Percentiles rank a stretch among this genome's conserved stretches.
These are phyloP conservation scores for Apiospora arundinis DNA, from an alignment of 2,329 filamentous ascomycete species.

Conservation along the genomic window DNA sequence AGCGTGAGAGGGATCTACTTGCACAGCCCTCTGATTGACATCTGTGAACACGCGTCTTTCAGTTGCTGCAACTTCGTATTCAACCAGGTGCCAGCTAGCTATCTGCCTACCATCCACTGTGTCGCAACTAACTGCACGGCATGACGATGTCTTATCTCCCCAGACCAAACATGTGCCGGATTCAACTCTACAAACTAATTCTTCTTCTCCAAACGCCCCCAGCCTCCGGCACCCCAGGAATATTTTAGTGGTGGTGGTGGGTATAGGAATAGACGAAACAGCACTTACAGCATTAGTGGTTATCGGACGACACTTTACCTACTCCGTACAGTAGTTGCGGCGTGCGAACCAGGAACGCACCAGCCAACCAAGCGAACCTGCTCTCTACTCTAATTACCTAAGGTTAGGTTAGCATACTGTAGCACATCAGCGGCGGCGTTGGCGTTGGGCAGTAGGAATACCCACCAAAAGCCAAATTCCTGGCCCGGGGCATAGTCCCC, in stretches of 20 bases:
- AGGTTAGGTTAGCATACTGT: too few species aligned
- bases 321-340: background rate
- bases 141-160: background rate
- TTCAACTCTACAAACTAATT: background rate
- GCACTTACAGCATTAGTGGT: background rate
- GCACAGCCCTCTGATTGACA: constrained; percentile 1
- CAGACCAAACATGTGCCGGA: background rate
- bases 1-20: background rate
- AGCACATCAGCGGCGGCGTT: constrained; percentile 3
- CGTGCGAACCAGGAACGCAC: background rate
- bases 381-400: too few species aligned
- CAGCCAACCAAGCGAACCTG: background rate
- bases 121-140: background rate
- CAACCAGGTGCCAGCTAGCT: background rate
- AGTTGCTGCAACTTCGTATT: background rate
- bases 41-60: background rate
- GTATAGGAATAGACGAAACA: background rate
- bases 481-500: background rate
- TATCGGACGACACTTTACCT: background rate
- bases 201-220: background rate
- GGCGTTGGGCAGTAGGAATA: background rate
- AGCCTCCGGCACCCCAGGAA: background rate
- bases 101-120: background rate
- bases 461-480: background rate
- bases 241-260: background rate